These are phyloP conservation scores for Aphanomyces stellatus DNA, from an alignment of 352 stramenopile genomes.

Conservation along the genomic window DNA sequence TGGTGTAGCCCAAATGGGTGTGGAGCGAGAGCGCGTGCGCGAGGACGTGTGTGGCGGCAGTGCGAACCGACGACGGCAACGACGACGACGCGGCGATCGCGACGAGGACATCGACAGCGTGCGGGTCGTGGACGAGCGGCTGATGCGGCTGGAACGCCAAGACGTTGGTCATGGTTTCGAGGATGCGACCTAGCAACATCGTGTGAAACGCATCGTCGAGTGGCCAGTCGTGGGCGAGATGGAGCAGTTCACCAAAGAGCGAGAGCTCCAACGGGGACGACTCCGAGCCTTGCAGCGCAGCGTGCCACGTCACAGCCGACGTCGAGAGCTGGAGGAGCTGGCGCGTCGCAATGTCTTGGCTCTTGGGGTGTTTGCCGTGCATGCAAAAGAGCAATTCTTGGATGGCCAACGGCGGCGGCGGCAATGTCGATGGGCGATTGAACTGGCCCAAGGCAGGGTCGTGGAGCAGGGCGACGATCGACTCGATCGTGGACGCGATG, in stretches of 20 bases:
- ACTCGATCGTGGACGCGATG: not conserved
- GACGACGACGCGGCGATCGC: not conserved
- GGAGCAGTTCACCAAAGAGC: conserved; percentile 7
- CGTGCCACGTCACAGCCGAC: not conserved
- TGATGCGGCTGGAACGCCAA: not conserved
- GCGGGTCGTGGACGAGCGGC: not conserved
- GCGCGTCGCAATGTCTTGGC: not conserved
- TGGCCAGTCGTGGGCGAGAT: not conserved
- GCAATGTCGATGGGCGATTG: not conserved
- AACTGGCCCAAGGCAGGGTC: not conserved
- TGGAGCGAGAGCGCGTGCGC: not conserved
- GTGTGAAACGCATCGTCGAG: not conserved
- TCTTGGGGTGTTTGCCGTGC: conserved; percentile 12
- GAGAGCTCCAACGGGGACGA: not conserved
- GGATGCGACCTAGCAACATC: not conserved
- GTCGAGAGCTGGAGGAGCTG: not conserved
- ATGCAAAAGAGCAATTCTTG: conserved; percentile 5
- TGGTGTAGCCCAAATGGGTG: not conserved
- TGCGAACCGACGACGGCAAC: not conserved
- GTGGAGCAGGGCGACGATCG: not conserved
- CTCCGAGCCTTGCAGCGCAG: not conserved
- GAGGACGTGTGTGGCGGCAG: not conserved
- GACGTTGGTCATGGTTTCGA: not conserved
- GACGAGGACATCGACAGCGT: not conserved
- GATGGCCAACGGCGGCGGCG: not conserved